Percentiles rank a stretch among this genome's conserved stretches.
phyloP scores from a whole-genome alignment of 306 rosid species.

The Castanea sativa region DNA sequence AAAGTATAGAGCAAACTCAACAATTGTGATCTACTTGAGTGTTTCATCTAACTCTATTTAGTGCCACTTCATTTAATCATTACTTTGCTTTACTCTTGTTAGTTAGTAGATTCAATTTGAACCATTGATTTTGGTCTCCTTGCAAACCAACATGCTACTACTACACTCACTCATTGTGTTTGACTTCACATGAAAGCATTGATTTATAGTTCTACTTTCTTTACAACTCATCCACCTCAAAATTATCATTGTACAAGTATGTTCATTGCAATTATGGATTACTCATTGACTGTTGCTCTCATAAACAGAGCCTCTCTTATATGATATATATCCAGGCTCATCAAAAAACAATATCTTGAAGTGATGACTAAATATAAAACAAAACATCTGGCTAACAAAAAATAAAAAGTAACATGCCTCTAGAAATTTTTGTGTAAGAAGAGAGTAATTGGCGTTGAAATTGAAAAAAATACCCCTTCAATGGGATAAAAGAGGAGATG shows the following conservation, averaged over 20 bases:
- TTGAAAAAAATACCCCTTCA: no score
- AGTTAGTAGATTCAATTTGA: background rate
- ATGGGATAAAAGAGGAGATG: no score
- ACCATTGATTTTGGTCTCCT: background rate
- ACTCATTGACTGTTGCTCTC: background rate
- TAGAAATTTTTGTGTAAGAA: background rate
- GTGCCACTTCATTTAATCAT: background rate
- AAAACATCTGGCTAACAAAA: background rate
- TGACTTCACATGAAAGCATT: background rate
- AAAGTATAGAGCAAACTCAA: background rate
- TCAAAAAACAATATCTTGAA: background rate
- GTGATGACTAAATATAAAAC: background rate
- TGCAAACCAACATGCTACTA: background rate
- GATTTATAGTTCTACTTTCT: background rate
- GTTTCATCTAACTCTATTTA: background rate
- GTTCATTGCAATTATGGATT: background rate
- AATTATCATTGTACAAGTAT: background rate
- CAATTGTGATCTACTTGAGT: background rate
- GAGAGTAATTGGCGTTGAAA: no score
- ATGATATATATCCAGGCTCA: background rate
- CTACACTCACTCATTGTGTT: background rate
- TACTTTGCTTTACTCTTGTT: background rate
- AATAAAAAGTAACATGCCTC: background rate
- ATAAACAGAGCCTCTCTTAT: background rate
- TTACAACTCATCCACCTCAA: background rate